Evolutionary conservation across 2,329 filamentous ascomycete species (phyloP), one percentile per base, ranked within the genome.

Genomic region (Cordyceps farinosa): DNA sequence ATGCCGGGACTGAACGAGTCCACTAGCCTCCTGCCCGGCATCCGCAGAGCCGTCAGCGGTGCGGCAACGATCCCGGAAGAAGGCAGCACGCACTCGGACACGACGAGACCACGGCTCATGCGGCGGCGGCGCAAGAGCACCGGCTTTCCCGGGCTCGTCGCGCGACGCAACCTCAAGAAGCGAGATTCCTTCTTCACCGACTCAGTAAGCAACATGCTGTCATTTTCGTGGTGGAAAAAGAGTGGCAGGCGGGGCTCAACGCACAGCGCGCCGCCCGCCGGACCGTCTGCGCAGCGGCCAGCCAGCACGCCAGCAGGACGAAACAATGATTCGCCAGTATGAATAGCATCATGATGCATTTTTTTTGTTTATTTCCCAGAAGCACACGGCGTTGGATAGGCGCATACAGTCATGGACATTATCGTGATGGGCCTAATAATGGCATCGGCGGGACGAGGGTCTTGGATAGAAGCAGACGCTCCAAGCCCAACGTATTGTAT

Each of bases 91-190:
- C 73, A 72, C 64, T 70, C 68, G 38, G 73, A 76, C n/a, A 66
- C 70, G 5, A 67, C 69, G 4, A 69, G 70, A 51, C 72, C 69
- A 66, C 72, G 66, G 70, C 69, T 76, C 70, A 66, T 67, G 13
- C 78, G 82, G 15, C 75, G 81, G 36, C 75, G 85, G 50, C 76
- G 85, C 67, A 84, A 82, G 68, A 87, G 84, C 17, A 87, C 84
- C 0, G 85, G 85, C 0, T 88, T 88, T 65, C 84, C 84, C 0
- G 84, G 85, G 0, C 85, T 88, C 62, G 83, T 80, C 5, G 84
- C 85, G 6, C 77, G 84, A 45, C 77, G 77, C 54, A 74, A 76
- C 40, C 71, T 76, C 22, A 71, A 76, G 52, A 76, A 75, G 64
- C 77, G 73, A 52, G 70, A 73, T 45, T 76, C 77, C 6, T 74